Percentiles rank a stretch among this genome's conserved stretches.
Evolutionary conservation across 1,139 yeast species (phyloP).

Genomic region (Entelexis sorbosivorans): DNA sequence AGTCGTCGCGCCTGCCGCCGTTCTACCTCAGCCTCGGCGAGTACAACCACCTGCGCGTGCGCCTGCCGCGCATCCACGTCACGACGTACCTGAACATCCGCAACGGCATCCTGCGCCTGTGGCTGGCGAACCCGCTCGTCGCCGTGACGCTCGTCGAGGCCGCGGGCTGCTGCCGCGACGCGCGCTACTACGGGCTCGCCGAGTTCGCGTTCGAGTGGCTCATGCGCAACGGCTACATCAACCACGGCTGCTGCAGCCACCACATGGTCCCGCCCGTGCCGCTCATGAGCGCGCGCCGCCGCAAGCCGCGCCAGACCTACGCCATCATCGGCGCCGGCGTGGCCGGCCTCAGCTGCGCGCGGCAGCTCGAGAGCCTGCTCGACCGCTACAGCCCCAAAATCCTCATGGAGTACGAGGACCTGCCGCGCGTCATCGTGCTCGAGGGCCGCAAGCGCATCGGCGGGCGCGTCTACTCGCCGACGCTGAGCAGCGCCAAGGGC

Average conservation of each 20-base stretch:
- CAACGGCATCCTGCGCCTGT: slow-evolving; percentile 36
- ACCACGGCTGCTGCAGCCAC: slow-evolving; percentile 33
- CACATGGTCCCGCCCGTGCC: slow-evolving; percentile 19
- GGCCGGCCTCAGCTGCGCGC: slow-evolving; percentile 36
- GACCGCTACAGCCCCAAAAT: slow-evolving; percentile 27
- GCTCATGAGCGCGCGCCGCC: slow-evolving; percentile 13
- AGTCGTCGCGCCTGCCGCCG: slow-evolving; percentile 35
- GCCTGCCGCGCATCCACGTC: slow-evolving; percentile 32
- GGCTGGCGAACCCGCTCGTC: slow-evolving; percentile 37
- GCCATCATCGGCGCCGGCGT: slow-evolving; percentile 37
- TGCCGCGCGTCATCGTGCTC: slow-evolving; percentile 33
- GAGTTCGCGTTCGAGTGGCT: slow-evolving; percentile 38
- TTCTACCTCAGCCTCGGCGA: slow-evolving; percentile 32
- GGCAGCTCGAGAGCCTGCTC: slow-evolving; percentile 34
- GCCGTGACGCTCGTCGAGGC: slow-evolving; percentile 36
- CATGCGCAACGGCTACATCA: slow-evolving; percentile 36
- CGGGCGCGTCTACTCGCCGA: slow-evolving; percentile 36
- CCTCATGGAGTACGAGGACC: slow-evolving; percentile 32
- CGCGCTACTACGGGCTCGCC: slow-evolving; percentile 34
- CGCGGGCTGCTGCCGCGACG: slow-evolving; percentile 36
- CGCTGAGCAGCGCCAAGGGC: slow-evolving; percentile 24
- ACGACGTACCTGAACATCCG: slow-evolving; percentile 36
- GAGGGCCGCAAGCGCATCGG: slow-evolving; percentile 37
- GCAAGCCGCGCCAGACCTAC: slow-evolving; percentile 32
- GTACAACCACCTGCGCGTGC: slow-evolving; percentile 30